Evolutionary conservation across 1,284 basidiomycete genomes (phyloP).

Genomic region (Sutorius eximius): DNA sequence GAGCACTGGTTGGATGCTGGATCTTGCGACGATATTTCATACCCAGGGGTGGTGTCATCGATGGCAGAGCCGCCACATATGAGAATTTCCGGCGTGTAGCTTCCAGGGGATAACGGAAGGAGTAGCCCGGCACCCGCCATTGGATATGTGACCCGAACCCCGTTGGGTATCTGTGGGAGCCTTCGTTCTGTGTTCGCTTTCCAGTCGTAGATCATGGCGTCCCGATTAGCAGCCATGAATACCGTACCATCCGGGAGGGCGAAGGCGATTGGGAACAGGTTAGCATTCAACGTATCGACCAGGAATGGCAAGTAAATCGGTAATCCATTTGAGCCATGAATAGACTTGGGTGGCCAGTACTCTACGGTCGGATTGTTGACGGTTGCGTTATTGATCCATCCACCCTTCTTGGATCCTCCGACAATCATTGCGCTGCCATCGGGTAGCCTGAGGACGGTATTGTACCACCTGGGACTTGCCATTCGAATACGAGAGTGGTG

Average conservation of each 20-base stretch:
- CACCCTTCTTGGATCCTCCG: conserved; percentile 76
- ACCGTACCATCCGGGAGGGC: conserved; percentile 69
- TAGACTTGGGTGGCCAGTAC: conserved; percentile 76
- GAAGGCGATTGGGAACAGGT: conserved; percentile 80
- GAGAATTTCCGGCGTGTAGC: conserved; percentile 71
- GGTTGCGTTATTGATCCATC: conserved; percentile 78
- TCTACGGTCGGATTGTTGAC: conserved; percentile 82
- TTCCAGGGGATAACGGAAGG: conserved; percentile 65
- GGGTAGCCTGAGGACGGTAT: conserved; percentile 62
- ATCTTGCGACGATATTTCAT: conserved; percentile 67
- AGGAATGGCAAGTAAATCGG: conserved; percentile 66
- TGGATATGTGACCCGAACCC: conserved; percentile 80
- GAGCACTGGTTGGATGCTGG: conserved; percentile 73
- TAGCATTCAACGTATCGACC: conserved; percentile 71
- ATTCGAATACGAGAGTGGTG: conserved; percentile 62
- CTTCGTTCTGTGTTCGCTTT: conserved; percentile 58
- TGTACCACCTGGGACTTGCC: conserved; percentile 78
- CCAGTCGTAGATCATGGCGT: conserved; percentile 83
- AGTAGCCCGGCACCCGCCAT: conserved; percentile 73
- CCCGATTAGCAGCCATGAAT: conserved; percentile 79
- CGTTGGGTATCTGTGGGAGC: conserved; percentile 74
- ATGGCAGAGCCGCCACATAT: conserved; percentile 77
- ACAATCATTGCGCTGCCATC: conserved; percentile 83
- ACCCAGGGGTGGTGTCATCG: conserved; percentile 59
- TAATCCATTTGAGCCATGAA: conserved; percentile 63